Conservation (phyloP, 2,329 filamentous ascomycete species). For the Pseudocercospora eumusae region DNA sequence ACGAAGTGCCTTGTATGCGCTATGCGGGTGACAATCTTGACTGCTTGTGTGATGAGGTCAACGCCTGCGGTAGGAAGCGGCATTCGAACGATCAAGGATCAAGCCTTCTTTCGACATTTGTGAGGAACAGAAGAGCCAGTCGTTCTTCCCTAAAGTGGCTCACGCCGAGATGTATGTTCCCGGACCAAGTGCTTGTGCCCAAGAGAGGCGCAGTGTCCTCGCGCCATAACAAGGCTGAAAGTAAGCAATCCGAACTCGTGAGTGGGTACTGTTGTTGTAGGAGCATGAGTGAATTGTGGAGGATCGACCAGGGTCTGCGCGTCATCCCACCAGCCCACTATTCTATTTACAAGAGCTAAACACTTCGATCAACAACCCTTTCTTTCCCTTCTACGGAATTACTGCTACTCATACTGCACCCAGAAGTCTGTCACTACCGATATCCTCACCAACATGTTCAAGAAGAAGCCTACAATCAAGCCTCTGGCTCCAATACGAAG, state of each 20-base stretch:
- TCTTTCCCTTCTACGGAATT: background rate
- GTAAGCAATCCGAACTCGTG: too few relatives aligned
- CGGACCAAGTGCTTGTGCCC: background rate
- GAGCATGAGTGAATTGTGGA: background rate
- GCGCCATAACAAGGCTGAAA: too few relatives aligned
- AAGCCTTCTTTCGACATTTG: background rate
- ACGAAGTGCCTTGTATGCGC: too few relatives aligned
- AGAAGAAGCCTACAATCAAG: constrained; percentile 58
- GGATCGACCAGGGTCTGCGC: background rate
- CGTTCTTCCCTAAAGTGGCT: background rate
- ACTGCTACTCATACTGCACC: background rate
- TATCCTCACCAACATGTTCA: constrained; percentile 37
- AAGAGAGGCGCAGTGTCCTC: background rate
- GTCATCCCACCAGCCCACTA: background rate
- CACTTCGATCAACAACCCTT: background rate
- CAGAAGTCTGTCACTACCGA: constrained; percentile 13
- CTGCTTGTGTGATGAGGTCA: background rate
- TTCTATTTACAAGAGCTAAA: background rate
- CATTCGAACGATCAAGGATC: background rate
- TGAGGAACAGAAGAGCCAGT: background rate
- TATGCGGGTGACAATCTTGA: background rate
- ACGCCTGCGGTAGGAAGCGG: background rate
- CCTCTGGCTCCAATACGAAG: constrained; percentile 65
- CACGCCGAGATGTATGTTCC: background rate
- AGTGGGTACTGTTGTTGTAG: too few relatives aligned